phyloP scores from a whole-genome alignment of 2,329 filamentous ascomycete species.

The Pseudogymnoascus sp. region DNA sequence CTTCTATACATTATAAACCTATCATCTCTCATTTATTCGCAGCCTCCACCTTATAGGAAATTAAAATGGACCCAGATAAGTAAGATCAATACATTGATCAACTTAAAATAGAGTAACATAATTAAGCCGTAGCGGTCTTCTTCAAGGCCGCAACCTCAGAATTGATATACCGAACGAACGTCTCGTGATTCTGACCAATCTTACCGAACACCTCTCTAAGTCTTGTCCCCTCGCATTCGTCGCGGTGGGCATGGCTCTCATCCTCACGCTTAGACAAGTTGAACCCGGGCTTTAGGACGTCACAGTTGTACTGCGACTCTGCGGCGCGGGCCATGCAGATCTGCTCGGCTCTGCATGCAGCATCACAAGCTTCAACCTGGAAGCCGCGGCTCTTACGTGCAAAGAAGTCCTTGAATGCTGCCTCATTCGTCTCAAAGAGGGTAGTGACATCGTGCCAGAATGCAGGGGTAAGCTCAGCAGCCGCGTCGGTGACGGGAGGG shows the following conservation, averaged over 20 bases:
- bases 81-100: not conserved
- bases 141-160: not conserved
- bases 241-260: not conserved
- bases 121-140: not conserved
- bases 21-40: not conserved
- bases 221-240: constrained; percentile 13
- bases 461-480: constrained; percentile 42
- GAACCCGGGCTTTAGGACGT: constrained; percentile 30
- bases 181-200: not conserved
- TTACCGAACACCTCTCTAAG: constrained; percentile 8
- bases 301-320: constrained; percentile 45
- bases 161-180: not conserved
- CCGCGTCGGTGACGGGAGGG: constrained; percentile 33
- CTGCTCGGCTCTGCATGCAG: constrained; percentile 36
- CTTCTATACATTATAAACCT: not conserved
- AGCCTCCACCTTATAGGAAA: not conserved
- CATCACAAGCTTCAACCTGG: constrained; percentile 37
- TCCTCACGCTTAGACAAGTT: constrained; percentile 28
- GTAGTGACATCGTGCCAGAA: constrained; percentile 53
- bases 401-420: constrained; percentile 40
- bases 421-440: constrained; percentile 36
- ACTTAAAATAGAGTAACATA: not conserved
- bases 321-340: constrained; percentile 47
- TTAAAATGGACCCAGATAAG: not conserved
- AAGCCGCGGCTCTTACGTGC: constrained; percentile 36